A percentile compares a stretch with the other conserved stretches of the same genome.
These are phyloP conservation scores for Hirsutella thompsonii DNA, from an alignment of 2,329 filamentous ascomycete genomes.

Conservation along the genomic window DNA sequence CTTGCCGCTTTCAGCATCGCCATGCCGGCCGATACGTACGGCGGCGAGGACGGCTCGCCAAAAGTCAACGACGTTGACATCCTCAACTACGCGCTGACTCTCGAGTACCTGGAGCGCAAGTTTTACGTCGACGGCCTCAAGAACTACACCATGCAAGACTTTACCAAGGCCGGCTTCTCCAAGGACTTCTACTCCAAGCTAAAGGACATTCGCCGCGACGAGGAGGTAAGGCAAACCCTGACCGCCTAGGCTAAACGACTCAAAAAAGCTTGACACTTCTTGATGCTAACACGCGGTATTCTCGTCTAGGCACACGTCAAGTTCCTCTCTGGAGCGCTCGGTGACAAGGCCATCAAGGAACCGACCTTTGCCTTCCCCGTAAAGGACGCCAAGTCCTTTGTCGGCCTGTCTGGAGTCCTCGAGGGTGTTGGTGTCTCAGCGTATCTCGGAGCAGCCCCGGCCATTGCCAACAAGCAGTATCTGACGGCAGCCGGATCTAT, in stretches of 20 bases:
- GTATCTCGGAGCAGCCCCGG: constrained; percentile 49
- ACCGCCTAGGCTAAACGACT: background rate
- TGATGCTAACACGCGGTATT: background rate
- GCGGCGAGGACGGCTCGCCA: background rate
- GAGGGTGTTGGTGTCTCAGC: constrained; percentile 53
- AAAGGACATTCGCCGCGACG: constrained; percentile 41
- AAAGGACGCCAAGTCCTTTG: constrained; percentile 42
- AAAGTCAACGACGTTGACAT: constrained; percentile 13
- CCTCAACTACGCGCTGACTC: constrained; percentile 33
- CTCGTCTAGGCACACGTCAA: background rate
- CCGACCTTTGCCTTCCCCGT: constrained; percentile 48
- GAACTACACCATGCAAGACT: constrained; percentile 41
- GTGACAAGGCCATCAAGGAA: constrained; percentile 34
- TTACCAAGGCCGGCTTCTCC: constrained; percentile 36
- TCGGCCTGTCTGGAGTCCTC: constrained; percentile 50
- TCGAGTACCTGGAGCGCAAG: constrained; percentile 45
- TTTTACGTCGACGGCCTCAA: constrained; percentile 49
- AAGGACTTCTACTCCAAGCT: constrained; percentile 44
- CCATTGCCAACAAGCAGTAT: constrained; percentile 44
- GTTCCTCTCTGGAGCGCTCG: constrained; percentile 12
- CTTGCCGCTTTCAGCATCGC: constrained; percentile 2
- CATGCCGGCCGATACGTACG: background rate
- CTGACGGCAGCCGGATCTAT: constrained; percentile 50
- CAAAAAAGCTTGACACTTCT: background rate
- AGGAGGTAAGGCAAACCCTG: constrained; percentile 7